phyloP scores from a whole-genome alignment of 305 asterid species.

The Fraxinus sp. region DNA sequence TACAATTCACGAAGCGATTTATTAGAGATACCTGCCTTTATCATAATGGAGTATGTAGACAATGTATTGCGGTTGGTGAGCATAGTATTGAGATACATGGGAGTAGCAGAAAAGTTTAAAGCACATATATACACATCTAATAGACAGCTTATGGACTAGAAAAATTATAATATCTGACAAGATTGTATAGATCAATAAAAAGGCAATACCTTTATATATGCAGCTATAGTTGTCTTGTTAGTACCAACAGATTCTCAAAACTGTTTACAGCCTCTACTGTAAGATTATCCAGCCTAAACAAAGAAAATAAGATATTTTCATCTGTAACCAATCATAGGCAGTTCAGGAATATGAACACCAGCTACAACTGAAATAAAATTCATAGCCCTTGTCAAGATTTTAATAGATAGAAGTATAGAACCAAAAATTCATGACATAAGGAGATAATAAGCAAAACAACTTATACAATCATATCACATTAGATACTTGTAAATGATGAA shows the following conservation, averaged over 20 bases:
- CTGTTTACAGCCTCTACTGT: slow-evolving; percentile 62
- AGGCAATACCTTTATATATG: slow-evolving; percentile 54
- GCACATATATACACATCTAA: neutral
- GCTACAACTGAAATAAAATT: neutral
- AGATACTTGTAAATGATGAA: neutral
- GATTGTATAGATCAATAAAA: neutral
- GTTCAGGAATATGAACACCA: neutral
- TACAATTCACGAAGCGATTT: neutral
- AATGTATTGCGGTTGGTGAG: neutral
- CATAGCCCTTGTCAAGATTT: neutral
- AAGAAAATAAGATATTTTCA: slow-evolving; percentile 11
- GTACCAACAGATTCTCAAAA: slow-evolving; percentile 68
- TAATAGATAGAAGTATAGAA: slow-evolving; percentile 25
- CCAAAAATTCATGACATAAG: slow-evolving; percentile 19
- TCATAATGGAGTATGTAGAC: neutral
- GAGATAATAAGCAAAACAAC: neutral
- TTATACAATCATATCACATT: neutral
- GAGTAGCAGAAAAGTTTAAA: neutral
- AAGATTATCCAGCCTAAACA: slow-evolving; percentile 61
- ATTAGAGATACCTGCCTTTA: neutral
- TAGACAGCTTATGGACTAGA: neutral
- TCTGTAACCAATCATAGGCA: slow-evolving; percentile 1
- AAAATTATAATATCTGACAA: neutral
- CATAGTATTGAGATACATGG: neutral
- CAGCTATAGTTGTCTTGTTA: slow-evolving; percentile 57